Percentiles rank a stretch among this genome's conserved stretches.
phyloP scores from a whole-genome alignment of 768 basidiomycete genomes.

The Tricholoma flavovirens region DNA sequence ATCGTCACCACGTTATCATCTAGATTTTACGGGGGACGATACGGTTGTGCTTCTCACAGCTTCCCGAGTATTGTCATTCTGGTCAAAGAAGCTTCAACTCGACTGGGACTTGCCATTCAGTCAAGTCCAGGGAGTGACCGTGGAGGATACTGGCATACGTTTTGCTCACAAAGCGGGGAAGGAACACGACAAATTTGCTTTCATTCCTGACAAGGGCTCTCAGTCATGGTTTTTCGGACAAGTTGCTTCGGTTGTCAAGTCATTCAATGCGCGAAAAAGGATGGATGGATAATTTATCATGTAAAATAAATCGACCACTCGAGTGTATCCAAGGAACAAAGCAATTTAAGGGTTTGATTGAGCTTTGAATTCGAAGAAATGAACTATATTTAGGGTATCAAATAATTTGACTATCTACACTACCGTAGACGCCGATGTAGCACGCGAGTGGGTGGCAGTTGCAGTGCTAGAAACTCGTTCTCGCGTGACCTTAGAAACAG shows the following conservation, averaged over 20 bases:
- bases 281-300: slow-evolving; percentile 47
- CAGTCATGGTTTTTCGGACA: slow-evolving; percentile 80
- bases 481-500: slow-evolving; percentile 33
- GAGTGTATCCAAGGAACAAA: slow-evolving; percentile 8
- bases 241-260: slow-evolving; percentile 69
- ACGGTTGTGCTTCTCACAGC: slow-evolving; percentile 77
- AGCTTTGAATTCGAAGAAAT: no score
- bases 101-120: slow-evolving; percentile 91
- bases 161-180: slow-evolving; percentile 76
- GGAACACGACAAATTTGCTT: slow-evolving; percentile 70
- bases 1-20: slow-evolving; percentile 2
- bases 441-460: slow-evolving; percentile 26
- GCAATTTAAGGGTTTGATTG: no score
- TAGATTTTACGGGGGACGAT: slow-evolving; percentile 76
- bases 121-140: slow-evolving; percentile 80
- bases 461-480: slow-evolving; percentile 58
- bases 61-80: slow-evolving; percentile 74
- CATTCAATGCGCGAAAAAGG: slow-evolving; percentile 66
- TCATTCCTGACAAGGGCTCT: slow-evolving; percentile 68
- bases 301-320: no score
- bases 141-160: slow-evolving; percentile 88
- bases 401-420: slow-evolving; percentile 24
- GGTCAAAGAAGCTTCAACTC: slow-evolving; percentile 76
- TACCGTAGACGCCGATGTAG: slow-evolving; percentile 33
- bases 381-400: not conserved